phyloP scores from a whole-genome alignment of 2,329 filamentous ascomycete genomes.

The Septoria petroselini region DNA sequence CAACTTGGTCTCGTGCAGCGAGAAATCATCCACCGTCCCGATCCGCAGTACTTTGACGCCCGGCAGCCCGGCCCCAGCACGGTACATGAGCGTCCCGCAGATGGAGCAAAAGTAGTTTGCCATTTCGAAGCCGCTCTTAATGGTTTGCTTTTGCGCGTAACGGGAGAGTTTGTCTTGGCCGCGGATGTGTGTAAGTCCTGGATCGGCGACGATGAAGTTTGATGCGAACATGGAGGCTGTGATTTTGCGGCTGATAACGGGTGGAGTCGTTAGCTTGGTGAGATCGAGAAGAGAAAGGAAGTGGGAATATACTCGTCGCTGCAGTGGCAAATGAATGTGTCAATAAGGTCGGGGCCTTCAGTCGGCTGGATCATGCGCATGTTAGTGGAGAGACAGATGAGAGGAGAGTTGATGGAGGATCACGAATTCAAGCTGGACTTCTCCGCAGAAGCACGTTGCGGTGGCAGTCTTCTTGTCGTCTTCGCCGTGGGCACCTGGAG shows the following conservation, averaged over 20 bases:
- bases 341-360: conserved; percentile 46
- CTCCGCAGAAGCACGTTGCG: conserved; percentile 58
- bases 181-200: conserved; percentile 49
- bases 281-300: background rate
- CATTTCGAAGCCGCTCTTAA: conserved; percentile 52
- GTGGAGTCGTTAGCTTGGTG: background rate
- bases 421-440: conserved; percentile 55
- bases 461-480: conserved; percentile 42
- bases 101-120: conserved; percentile 60
- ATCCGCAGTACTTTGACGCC: conserved; percentile 50
- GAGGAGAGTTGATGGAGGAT: conserved; percentile 17
- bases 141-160: conserved; percentile 50
- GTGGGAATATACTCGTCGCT: conserved; percentile 39
- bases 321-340: conserved; percentile 60
- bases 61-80: conserved; percentile 43
- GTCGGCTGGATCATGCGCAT: conserved; percentile 34
- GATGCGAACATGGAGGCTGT: conserved; percentile 62
- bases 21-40: conserved; percentile 62
- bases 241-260: conserved; percentile 48
- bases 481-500: conserved; percentile 22
- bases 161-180: conserved; percentile 51
- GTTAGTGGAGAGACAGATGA: background rate
- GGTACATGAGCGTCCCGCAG: conserved; percentile 62
- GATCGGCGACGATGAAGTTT: conserved; percentile 54
- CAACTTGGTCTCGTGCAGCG: conserved; percentile 55